Evolutionary conservation across 177 flowering plant genomes (phyloP), one percentile per base, ranked within the genome.

Genomic region (Vitis hybrid): DNA sequence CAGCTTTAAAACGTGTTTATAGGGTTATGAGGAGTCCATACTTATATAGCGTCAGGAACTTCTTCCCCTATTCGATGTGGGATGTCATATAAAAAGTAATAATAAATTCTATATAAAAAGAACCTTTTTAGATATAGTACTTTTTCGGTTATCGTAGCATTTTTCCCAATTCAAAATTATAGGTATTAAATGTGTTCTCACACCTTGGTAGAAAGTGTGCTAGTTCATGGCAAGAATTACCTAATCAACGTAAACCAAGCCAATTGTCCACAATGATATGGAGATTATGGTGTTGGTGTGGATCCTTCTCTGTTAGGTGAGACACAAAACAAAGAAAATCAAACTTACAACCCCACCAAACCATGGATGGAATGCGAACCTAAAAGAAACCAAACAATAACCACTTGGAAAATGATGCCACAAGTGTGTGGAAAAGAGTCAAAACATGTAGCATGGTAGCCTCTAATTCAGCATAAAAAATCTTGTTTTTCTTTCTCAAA

Each of bases 291-390:
- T 48, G 11, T 21, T 15, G 40, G 46, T 6, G 8, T 6, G 46
- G 8, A 40, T 40, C 46, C 46, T 40, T 7, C 46, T 40, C 51
- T 0, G 35, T 56, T 68, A 21, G 70, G 70, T 57, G 62, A 46
- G 27, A 27, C 7, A 56, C 24, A 55, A 70, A 67, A 40, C 48
- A 27, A 16, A 52, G 21, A 11, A 48, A 10, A 70, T 63, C 60
- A 56, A 56, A 18, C 8, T 58, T 24, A 24, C 49, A 66, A 69
- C 13, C 60, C 40, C 67, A 75, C 74, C 79, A 61, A 72, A 64
- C 63, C 7, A 15, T 56, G 61, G 51, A 57, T 40, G 30, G 61
- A 30, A 57, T 40, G 46, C 1, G 8, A 40, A 46, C 55, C 11
- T 6, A 16, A 4, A 16, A 2, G 7, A n/a, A 46, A 68, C 35